Conservation (phyloP, 306 rosid species). For the Biancaea sappan region DNA sequence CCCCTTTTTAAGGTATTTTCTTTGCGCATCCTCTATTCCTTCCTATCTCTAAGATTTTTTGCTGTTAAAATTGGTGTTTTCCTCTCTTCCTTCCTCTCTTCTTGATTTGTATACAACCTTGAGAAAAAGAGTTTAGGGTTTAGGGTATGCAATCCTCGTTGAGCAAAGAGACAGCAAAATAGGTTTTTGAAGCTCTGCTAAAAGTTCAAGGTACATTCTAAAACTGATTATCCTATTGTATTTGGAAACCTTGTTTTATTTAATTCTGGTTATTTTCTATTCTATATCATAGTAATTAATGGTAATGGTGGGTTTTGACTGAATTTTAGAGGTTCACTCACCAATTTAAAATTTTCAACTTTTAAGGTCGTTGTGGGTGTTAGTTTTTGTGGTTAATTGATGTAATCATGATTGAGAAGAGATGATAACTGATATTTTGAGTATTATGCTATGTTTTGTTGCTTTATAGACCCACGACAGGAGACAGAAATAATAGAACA, state of each 20-base stretch:
- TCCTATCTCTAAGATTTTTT: too few species aligned
- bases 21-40: too few species aligned
- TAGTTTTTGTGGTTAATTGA: neutral
- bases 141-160: neutral
- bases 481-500: neutral
- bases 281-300: slow-evolving; percentile 31
- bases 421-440: neutral
- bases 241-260: slow-evolving; percentile 34
- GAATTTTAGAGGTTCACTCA: neutral
- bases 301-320: slow-evolving; percentile 12
- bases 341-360: slow-evolving; percentile 16
- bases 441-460: neutral
- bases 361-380: slow-evolving; percentile 7
- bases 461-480: neutral
- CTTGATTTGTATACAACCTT: neutral
- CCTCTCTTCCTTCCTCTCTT: neutral
- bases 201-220: slow-evolving; percentile 71
- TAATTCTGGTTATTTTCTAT: neutral
- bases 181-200: slow-evolving; percentile 39
- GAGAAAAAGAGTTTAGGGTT: too few species aligned
- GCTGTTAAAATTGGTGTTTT: too few species aligned
- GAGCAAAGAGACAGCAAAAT: slow-evolving; percentile 25
- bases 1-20: too few species aligned
- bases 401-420: neutral
- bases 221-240: neutral